Base-by-base conservation (phyloP, 2,329 filamentous ascomycete genomes). In the Fusarium sp. region DNA sequence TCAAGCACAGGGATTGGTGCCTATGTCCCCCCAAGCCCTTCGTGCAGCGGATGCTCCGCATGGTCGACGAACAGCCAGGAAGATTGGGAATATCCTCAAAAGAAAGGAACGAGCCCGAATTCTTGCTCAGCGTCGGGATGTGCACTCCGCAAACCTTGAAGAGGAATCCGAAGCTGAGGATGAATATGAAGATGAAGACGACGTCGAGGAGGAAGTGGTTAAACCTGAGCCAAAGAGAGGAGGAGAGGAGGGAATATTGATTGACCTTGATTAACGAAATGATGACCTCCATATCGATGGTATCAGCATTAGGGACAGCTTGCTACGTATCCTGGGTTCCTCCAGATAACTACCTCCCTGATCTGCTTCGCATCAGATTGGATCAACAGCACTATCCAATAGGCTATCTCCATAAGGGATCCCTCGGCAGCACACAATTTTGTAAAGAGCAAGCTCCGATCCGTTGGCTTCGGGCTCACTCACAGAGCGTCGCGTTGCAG, bases 1-100 rank as follows among this genome's bases (percentile, higher is more conserved):
- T 7, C 66, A 76, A 37, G 59, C 73, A 7, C 57, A 63, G n/a
- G 72, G 72, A 15, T 39, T 64, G 60, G 66, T 70, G 29, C 64
- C 72, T 14, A 70, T 76, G 54, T 57, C 68, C 5, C 44, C 48
- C 19, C 60, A 48, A 23, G 33, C 49, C n/a, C 52, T 60, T 45
- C 60, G 59, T 14, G 46, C 41, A 21, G 56, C 37, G 3, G 65
- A 60, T 46, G 33, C 55, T n/a, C 27, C 39, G 5, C 41, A 66
- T 21, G 39, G 38, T 25, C 65, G 60, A 25, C 71, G 60, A 48
- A 27, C 49, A 31, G 39, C 48, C 6, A 69, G 29, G 55, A 74
- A 60, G 33, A 25, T 21, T 29, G 41, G 31, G 19, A 21, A 18
- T 5, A 31, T 57, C 16, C 10, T 19, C 10, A 69, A 38, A 44